A percentile compares a stretch with the other conserved stretches of the same genome.
These are phyloP conservation scores for Yamadazyma scolyti DNA, from an alignment of 805 yeast species.

Conservation along the genomic window DNA sequence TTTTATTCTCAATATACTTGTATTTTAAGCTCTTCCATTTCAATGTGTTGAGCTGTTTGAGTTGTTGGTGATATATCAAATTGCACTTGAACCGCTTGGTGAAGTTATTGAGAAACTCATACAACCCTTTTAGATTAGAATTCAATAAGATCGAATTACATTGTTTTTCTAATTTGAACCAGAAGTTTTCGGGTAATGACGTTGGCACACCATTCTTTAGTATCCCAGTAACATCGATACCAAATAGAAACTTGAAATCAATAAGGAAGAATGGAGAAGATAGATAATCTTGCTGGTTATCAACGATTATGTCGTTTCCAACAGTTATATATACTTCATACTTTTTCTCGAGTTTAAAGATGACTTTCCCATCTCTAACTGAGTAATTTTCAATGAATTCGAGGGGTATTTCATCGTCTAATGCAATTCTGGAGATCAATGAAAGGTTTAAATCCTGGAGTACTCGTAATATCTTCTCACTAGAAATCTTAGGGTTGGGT, in stretches of 20 bases:
- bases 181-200: constrained; percentile 25
- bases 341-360: constrained; percentile 57
- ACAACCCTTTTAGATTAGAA: constrained; percentile 49
- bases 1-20: constrained; percentile 45
- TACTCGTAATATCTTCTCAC: constrained; percentile 55
- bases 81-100: constrained; percentile 64
- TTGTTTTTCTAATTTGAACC: constrained; percentile 46
- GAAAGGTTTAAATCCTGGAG: constrained; percentile 68
- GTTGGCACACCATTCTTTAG: constrained; percentile 26
- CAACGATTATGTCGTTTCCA: constrained; percentile 52
- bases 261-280: constrained; percentile 71
- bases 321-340: constrained; percentile 64
- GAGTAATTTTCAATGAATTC: constrained; percentile 55
- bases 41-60: constrained; percentile 44
- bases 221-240: constrained; percentile 35
- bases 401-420: constrained; percentile 59
- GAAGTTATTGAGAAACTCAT: constrained; percentile 54
- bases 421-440: constrained; percentile 71
- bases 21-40: constrained; percentile 63
- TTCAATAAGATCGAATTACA: constrained; percentile 51
- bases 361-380: constrained; percentile 74
- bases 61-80: constrained; percentile 50
- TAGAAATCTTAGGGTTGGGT: constrained; percentile 45
- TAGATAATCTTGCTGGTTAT: constrained; percentile 44
- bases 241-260: constrained; percentile 66